Base-by-base conservation (phyloP, 2,329 filamentous ascomycete genomes). In the Talaromyces verruculosus region DNA sequence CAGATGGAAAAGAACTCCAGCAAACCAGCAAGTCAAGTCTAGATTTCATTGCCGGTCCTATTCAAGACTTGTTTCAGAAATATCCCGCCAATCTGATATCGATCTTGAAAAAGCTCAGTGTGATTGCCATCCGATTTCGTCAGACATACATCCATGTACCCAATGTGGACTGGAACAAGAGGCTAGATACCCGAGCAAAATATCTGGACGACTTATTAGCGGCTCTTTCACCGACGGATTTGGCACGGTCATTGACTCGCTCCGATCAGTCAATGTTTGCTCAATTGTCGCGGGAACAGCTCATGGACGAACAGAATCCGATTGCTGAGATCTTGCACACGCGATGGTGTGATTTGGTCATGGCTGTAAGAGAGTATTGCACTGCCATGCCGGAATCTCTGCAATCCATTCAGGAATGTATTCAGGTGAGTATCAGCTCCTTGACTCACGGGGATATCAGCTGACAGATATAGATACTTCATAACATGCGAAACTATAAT, bases 341-440 rank as follows among this genome's bases (percentile, higher is more conserved):
- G 0, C 70, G 73, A 53, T 80, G 78, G 78, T 70, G 74, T 41
- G 57, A 63, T 22, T 68, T 79, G 13, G 74, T 71, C 41, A 70
- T 71, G 5, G 73, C 74, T 1, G 74, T 77, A 1, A 78, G 77
- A 73, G 78, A 80, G 68, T 79, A 74, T 65, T 80, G 77, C 61
- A 72, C 70, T 1, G 77, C 75, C 11, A 66, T 79, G 41, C 77
- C 77, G 7, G 74, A 78, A 7, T 57, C 74, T 61, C 68, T 74
- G 8, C 64, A 67, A 10, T 75, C 71, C 64, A 69, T 80, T 8
- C 73, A 75, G 67, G 76, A 76, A 45, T 77, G 77, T 63, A 69
- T 74, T 25, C 69, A 77, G 67, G 78, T 79, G 61, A 71, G 74
- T 67, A 1, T n/a, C 58, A 30, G 22, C 33, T 7, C n/a, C 35